Evolutionary conservation across 768 basidiomycete genomes (phyloP).

Genomic region (Pisolithus microcarpus): DNA sequence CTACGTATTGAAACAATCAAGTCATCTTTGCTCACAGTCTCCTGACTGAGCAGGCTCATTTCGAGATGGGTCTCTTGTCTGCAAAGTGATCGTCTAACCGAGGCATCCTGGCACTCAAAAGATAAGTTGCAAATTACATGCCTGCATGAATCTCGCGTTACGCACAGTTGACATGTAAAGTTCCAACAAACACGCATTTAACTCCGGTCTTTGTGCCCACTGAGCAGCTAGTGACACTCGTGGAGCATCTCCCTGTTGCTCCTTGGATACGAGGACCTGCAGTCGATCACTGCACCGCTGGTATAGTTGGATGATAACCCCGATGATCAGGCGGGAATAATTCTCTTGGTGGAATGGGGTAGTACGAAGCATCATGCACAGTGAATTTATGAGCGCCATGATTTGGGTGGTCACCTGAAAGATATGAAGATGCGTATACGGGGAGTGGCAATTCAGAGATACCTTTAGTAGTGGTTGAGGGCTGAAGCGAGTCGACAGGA

Average conservation of each 20-base stretch:
- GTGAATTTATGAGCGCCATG: constrained; percentile 83
- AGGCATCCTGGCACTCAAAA: constrained; percentile 28
- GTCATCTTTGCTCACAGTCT: constrained; percentile 49
- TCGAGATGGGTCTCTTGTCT: constrained; percentile 79
- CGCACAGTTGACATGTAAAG: constrained; percentile 49
- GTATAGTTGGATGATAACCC: constrained; percentile 93
- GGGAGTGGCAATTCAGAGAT: constrained; percentile 1
- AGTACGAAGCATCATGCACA: constrained; percentile 84
- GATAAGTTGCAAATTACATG: constrained; percentile 2
- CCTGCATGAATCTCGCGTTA: constrained; percentile 2
- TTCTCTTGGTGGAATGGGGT: constrained; percentile 95
- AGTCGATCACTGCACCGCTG: constrained; percentile 88
- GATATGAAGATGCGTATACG: constrained; percentile 2
- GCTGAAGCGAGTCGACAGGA: constrained; percentile 56
- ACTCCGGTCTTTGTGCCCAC: constrained; percentile 82
- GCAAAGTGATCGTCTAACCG: constrained; percentile 50
- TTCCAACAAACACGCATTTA: constrained; percentile 68
- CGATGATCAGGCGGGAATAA: constrained; percentile 88
- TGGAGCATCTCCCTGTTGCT: constrained; percentile 35
- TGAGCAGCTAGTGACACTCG: constrained; percentile 55
- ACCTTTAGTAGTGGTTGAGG: constrained; percentile 77
- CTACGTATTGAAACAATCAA: constrained; percentile 67
- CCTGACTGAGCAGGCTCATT: constrained; percentile 53
- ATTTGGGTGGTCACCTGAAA: constrained; percentile 75
- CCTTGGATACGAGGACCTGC: constrained; percentile 56